Percentiles rank a stretch among this genome's conserved stretches.
phyloP scores from a whole-genome alignment of 306 rosid species.

The Sicyos baderoa region DNA sequence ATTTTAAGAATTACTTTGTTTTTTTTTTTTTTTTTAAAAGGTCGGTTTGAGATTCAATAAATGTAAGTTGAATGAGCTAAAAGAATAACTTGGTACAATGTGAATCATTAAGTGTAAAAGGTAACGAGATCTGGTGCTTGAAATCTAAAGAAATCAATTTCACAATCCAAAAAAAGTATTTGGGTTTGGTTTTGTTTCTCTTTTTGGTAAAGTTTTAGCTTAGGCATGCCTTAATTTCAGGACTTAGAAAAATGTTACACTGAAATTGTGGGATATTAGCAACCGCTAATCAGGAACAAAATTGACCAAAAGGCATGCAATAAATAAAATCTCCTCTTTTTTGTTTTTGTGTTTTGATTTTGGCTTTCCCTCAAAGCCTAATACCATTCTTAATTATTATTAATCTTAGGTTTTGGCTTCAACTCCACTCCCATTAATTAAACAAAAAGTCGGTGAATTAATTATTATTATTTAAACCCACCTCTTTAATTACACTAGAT shows the following conservation, averaged over 20 bases:
- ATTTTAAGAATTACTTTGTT: too few relatives aligned
- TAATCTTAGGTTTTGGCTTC: not conserved
- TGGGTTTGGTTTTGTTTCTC: not conserved
- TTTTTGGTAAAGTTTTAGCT: not conserved
- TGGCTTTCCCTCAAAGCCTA: slow-evolving; percentile 4
- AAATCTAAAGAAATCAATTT: slow-evolving; percentile 6
- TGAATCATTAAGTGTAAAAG: too few relatives aligned
- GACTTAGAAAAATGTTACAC: not conserved
- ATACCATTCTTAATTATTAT: slow-evolving; percentile 12
- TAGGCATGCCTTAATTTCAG: slow-evolving; percentile 16
- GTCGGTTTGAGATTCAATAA: too few relatives aligned
- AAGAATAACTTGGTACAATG: too few relatives aligned
- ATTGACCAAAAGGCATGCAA: not conserved
- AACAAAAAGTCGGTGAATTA: slow-evolving; percentile 5
- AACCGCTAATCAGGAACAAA: not conserved
- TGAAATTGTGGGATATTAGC: not conserved
- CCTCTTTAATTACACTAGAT: slow-evolving; percentile 6
- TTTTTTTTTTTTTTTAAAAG: too few relatives aligned
- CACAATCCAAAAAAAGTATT: not conserved
- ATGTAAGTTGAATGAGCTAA: too few relatives aligned
- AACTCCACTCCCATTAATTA: too few relatives aligned
- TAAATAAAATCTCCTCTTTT: not conserved
- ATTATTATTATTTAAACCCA: not conserved
- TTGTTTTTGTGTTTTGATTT: not conserved
- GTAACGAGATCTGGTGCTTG: not conserved